Evolutionary conservation across 148 eudicot genomes (phyloP).

Genomic region (Fagopyrum tataricum): DNA sequence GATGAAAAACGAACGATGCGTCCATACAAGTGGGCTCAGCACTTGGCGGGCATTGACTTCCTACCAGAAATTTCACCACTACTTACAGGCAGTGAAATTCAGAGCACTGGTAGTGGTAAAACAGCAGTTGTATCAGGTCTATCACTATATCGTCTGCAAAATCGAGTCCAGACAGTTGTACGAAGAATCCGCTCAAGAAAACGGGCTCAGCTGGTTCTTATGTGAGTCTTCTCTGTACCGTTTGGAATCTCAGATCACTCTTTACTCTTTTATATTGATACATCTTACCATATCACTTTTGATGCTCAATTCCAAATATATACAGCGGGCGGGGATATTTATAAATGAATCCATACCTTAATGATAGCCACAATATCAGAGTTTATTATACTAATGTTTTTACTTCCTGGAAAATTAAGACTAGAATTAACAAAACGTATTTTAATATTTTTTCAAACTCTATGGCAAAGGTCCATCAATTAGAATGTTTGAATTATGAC

Average conservation of each 20-base stretch:
- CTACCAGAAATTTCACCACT: slow-evolving; percentile 85
- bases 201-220: slow-evolving; percentile 87
- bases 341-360: background rate
- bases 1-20: slow-evolving; percentile 61
- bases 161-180: slow-evolving; percentile 76
- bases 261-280: background rate
- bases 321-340: background rate
- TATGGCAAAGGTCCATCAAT: too few relatives aligned
- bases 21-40: slow-evolving; percentile 96
- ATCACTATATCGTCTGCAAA: slow-evolving; percentile 73
- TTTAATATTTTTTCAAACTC: too few relatives aligned
- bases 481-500: slow-evolving; percentile 21
- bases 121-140: slow-evolving; percentile 60
- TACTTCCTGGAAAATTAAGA: background rate
- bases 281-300: background rate
- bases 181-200: slow-evolving; percentile 76
- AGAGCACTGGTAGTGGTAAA: slow-evolving; percentile 38
- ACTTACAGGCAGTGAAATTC: slow-evolving; percentile 32
- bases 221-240: slow-evolving; percentile 65
- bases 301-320: background rate
- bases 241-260: slow-evolving; percentile 22
- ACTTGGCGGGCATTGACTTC: slow-evolving; percentile 89
- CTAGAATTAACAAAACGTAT: too few relatives aligned
- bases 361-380: background rate
- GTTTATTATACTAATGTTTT: slow-evolving; percentile 11